Percentiles rank a stretch among this genome's conserved stretches.
phyloP scores from a whole-genome alignment of 176 grass and related monocot genomes.

The Sorghum bicolor region Sorghum_bicolor_NCBIv3 NC_012879.2:3402001-3402500 shows the following conservation, averaged over 20 bases:
- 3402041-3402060: neutral
- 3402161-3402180: neutral
- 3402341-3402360: constrained; percentile 79
- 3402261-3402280: neutral
- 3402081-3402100: neutral
- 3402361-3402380: constrained; percentile 85
- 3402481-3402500: constrained; percentile 17
- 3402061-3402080: neutral
- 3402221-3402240: neutral
- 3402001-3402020: neutral
- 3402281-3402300: constrained; percentile 71
- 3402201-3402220: neutral
- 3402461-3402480: constrained; percentile 18
- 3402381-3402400: constrained; percentile 89
- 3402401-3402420: constrained; percentile 66
- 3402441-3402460: constrained; percentile 75
- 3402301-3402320: constrained; percentile 84
- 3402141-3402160: neutral
- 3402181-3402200: neutral
- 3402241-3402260: neutral
- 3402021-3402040: neutral
- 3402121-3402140: neutral
- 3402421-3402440: constrained; percentile 82
- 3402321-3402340: constrained; percentile 89
- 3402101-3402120: neutral